Percentiles rank a stretch among this genome's conserved stretches.
Conservation (phyloP, 1,139 yeast species). For the Scheffersomyces stambukii region DNA sequence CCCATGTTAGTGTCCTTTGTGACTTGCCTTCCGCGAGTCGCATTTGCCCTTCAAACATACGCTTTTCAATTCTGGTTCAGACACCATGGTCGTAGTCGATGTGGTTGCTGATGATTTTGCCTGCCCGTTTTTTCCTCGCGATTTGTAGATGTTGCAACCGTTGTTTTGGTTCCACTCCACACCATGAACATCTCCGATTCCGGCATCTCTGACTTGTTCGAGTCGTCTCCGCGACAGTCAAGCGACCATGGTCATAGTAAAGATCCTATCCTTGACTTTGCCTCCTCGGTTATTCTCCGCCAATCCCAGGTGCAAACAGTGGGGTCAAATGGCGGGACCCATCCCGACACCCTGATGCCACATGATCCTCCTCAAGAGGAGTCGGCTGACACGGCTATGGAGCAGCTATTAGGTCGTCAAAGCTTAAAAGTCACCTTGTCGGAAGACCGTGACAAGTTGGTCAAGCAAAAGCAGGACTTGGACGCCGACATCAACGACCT, state of each 20-base stretch:
- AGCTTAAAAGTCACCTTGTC: constrained; percentile 17
- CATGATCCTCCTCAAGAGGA: too few relatives aligned
- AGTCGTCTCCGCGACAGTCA: too few relatives aligned
- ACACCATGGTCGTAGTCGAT: constrained; percentile 38
- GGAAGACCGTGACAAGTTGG: constrained; percentile 17
- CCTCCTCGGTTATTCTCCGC: too few relatives aligned
- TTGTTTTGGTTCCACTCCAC: neutral
- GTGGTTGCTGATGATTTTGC: constrained; percentile 2
- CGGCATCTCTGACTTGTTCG: constrained; percentile 4
- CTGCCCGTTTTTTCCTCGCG: constrained; percentile 4
- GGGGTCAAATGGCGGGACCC: too few relatives aligned
- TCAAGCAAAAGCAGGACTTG: constrained; percentile 17
- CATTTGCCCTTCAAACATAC: constrained; percentile 22
- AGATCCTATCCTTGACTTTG: too few relatives aligned
- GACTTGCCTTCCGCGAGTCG: constrained; percentile 1
- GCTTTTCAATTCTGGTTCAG: constrained; percentile 58
- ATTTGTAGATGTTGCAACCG: constrained; percentile 1
- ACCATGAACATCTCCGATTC: constrained; percentile 4
- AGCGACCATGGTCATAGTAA: too few relatives aligned
- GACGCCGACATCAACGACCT: constrained; percentile 18
- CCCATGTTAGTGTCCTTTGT: constrained; percentile 22
- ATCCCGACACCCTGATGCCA: too few relatives aligned
- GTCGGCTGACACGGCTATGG: constrained; percentile 1
- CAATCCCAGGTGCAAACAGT: neutral
- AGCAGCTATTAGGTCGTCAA: constrained; percentile 15